Percentiles rank a stretch among this genome's conserved stretches.
Conservation (phyloP, 2,329 filamentous ascomycete species). For the Tolypocladium guangdongense region DNA sequence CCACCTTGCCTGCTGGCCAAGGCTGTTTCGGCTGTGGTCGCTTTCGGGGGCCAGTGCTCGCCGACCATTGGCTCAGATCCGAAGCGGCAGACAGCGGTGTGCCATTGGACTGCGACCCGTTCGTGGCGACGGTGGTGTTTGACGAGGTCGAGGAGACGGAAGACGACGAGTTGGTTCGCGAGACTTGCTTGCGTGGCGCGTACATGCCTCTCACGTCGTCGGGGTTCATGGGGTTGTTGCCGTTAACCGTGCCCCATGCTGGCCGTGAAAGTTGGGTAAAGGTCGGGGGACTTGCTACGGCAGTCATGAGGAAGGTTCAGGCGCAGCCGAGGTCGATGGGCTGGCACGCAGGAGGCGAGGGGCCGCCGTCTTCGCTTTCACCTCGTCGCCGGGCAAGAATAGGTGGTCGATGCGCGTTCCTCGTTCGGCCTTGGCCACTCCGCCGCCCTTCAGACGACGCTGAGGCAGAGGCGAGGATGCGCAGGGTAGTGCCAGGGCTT, state of each 20-base stretch:
- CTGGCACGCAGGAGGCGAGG: neutral
- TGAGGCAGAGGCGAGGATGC: neutral
- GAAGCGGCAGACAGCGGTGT: constrained; percentile 34
- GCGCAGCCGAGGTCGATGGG: constrained; percentile 10
- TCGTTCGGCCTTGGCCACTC: neutral
- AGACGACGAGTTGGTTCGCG: constrained; percentile 83
- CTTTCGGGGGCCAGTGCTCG: constrained; percentile 37
- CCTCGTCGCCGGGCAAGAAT: neutral
- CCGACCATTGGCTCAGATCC: constrained; percentile 40
- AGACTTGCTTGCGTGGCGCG: constrained; percentile 75
- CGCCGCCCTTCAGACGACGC: neutral
- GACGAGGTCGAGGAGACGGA: constrained; percentile 62
- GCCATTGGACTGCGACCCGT: constrained; percentile 52
- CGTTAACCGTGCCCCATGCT: constrained; percentile 52
- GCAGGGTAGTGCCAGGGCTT: neutral
- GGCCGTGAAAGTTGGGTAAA: constrained; percentile 53
- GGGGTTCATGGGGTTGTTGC: constrained; percentile 59
- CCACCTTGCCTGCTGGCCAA: constrained; percentile 38
- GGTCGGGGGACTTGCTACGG: constrained; percentile 54
- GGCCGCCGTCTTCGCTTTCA: neutral
- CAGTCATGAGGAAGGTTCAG: constrained; percentile 46
- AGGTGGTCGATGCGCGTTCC: neutral
- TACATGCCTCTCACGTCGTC: constrained; percentile 85
- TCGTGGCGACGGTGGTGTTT: constrained; percentile 51
- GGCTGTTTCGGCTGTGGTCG: constrained; percentile 37